Evolutionary conservation across 2,329 filamentous ascomycete species (phyloP).

Genomic region (Cadophora gregata): DNA sequence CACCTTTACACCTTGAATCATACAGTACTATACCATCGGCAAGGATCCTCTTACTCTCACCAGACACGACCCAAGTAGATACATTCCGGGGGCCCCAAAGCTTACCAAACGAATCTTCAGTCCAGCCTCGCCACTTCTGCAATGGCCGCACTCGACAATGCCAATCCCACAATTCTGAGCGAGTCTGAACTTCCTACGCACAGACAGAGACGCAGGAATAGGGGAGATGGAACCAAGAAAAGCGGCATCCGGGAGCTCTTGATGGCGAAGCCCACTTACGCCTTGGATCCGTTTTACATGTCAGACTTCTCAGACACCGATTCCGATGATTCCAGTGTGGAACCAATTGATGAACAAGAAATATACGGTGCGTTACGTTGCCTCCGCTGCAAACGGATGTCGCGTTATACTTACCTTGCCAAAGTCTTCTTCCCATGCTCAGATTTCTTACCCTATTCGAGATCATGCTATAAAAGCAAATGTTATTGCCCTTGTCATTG

Average conservation of each 20-base stretch:
- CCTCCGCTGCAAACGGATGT: neutral
- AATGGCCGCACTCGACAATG: conserved; percentile 63
- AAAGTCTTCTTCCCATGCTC: neutral
- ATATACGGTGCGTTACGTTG: conserved; percentile 74
- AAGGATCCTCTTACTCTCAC: neutral
- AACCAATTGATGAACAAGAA: conserved; percentile 96
- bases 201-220: conserved; percentile 58
- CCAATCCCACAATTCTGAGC: conserved; percentile 92
- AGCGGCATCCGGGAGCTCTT: conserved; percentile 40
- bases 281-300: conserved; percentile 45
- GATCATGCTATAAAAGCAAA: neutral
- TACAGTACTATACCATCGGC: neutral
- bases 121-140: conserved; percentile 1
- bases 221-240: conserved; percentile 48
- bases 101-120: neutral
- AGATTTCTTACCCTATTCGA: too few relatives aligned
- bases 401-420: neutral
- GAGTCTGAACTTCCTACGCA: conserved; percentile 87
- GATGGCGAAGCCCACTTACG: conserved; percentile 40
- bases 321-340: conserved; percentile 65
- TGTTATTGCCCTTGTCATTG: neutral
- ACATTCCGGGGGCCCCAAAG: neutral
- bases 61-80: too few relatives aligned
- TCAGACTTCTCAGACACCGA: conserved; percentile 44
- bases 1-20: neutral